A percentile compares a stretch with the other conserved stretches of the same genome.
These are phyloP conservation scores for Aspergillus asperescens DNA, from an alignment of 495 filamentous ascomycete species.

Conservation along the genomic window DNA sequence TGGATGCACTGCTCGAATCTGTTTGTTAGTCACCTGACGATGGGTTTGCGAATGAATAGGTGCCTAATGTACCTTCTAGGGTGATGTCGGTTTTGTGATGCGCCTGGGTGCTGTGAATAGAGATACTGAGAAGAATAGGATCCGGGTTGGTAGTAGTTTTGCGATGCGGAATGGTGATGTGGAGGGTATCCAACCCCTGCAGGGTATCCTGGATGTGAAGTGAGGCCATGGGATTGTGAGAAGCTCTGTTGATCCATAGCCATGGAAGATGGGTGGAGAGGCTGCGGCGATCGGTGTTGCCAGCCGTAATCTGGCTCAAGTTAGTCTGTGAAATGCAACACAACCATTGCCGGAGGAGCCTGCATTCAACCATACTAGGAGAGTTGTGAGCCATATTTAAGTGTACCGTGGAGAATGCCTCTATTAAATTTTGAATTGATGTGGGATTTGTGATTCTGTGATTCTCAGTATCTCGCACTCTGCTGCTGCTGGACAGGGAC, in stretches of 20 bases:
- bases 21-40: not conserved
- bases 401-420: not conserved
- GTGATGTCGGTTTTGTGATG: constrained; percentile 18
- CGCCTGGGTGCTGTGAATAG: constrained; percentile 13
- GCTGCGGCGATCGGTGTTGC: constrained; percentile 20
- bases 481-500: not conserved
- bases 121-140: constrained; percentile 20
- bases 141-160: constrained; percentile 19
- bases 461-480: not conserved
- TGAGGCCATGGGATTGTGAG: constrained; percentile 17
- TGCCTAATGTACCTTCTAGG: constrained; percentile 19
- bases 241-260: constrained; percentile 21
- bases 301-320: constrained; percentile 21
- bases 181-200: constrained; percentile 13
- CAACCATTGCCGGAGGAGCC: not conserved
- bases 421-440: constrained; percentile 3
- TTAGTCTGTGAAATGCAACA: constrained; percentile 5
- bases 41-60: not conserved
- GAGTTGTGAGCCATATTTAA: constrained; percentile 20
- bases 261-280: constrained; percentile 20
- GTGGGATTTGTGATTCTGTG: not conserved
- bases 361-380: constrained; percentile 18
- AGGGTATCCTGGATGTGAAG: constrained; percentile 14
- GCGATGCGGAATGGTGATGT: constrained; percentile 13
- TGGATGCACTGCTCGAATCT: constrained; percentile 12